Base-by-base conservation (phyloP, 208 protist genomes). In the Crithidia expoeki region DNA sequence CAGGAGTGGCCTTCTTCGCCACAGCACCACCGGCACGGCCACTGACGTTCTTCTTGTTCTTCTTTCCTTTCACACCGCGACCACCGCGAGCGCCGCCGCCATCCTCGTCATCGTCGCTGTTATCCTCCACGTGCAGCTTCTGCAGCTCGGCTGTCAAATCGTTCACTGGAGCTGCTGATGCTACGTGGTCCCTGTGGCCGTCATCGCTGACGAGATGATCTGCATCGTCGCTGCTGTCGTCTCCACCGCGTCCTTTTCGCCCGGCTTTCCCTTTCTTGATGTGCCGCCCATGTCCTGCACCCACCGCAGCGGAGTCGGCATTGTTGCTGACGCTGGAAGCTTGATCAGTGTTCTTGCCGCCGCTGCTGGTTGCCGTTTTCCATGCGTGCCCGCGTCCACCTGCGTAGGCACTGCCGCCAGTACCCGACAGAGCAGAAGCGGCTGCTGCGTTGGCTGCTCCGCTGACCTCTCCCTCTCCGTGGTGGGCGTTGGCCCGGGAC, bases 21-120 rank as follows among this genome's bases (percentile, higher is more conserved):
- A 32, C 60, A 11, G 38, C 61, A 46, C 9, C 51, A 53, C 51
- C 59, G 6, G 25, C 51, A 42, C 23, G 44, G 27, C 12, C 28
- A 32, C 23, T 56, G 23, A 17, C 14, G 11, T 53, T 70, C 71
- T 76, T 76, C 34, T 81, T 76, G 28, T 51, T 65, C 49, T 69
- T 81, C 65, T 78, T 79, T 30, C 36, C 57, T 44, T 75, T 79
- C 17, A 51, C 51, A 2, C 72, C 57, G 11, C 72, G 65, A 12
- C 71, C 62, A 60, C 66, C 36, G 12, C 36, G 36, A 40, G 36
- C 36, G 36, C 36, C 36, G 36, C 12, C 12, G 36, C 36, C 50
- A 32, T 68, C 71, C 12, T 78, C 64, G 7, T 81, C 76, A 7
- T 21, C 53, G 33, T 74, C 68, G 58, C 52, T 69, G 56, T 56